These are phyloP conservation scores for Pulveroboletus frians DNA, from an alignment of 768 basidiomycete species.

Conservation along the genomic window DNA sequence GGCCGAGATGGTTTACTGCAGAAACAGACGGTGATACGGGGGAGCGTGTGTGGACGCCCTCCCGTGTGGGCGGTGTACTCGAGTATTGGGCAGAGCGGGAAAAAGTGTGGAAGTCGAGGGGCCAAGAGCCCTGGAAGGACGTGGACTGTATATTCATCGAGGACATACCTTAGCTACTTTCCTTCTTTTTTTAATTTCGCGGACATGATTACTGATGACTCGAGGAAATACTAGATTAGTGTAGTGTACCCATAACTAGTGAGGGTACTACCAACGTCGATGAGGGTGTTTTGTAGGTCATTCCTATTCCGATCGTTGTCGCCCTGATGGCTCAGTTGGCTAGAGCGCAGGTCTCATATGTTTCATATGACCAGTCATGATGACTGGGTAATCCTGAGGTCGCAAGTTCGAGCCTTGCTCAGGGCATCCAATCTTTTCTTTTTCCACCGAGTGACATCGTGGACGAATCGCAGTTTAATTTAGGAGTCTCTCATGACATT, in stretches of 20 bases:
- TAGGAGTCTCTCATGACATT: too few relatives aligned
- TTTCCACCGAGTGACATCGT: neutral
- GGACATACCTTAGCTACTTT: conserved; percentile 30
- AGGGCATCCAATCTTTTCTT: conserved; percentile 33
- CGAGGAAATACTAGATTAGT: conserved; percentile 4
- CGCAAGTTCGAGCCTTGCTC: conserved; percentile 59
- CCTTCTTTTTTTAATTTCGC: neutral
- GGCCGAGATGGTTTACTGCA: conserved; percentile 82
- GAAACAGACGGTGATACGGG: conserved; percentile 84
- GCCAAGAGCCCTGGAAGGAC: conserved; percentile 45
- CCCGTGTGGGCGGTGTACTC: conserved; percentile 44
- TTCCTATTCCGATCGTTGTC: conserved; percentile 3
- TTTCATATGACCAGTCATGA: conserved; percentile 26
- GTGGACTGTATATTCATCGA: conserved; percentile 84
- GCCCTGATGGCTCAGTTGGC: conserved; percentile 51
- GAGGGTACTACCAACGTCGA: too few relatives aligned
- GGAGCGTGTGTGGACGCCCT: conserved; percentile 82
- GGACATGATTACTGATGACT: neutral
- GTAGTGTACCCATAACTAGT: neutral
- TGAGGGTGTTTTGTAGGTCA: too few relatives aligned
- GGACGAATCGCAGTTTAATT: too few relatives aligned
- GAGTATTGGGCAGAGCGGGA: conserved; percentile 87
- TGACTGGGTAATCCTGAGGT: conserved; percentile 46
- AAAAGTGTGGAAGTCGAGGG: conserved; percentile 45
- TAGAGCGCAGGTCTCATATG: conserved; percentile 54